Conservation (phyloP, 768 basidiomycete species). For the Russula vinacea region DNA sequence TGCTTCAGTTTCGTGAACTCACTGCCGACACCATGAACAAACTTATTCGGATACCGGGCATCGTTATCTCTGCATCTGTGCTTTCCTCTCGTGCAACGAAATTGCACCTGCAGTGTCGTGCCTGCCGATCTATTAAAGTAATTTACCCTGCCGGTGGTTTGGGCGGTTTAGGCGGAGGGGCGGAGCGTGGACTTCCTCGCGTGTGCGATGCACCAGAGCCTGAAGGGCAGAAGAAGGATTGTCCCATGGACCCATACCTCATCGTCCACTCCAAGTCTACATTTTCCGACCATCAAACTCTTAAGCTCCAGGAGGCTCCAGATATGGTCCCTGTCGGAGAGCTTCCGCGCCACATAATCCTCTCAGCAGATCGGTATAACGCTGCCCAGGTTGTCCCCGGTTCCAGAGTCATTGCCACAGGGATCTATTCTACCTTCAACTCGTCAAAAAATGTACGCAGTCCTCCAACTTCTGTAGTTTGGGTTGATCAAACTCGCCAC, state of each 20-base stretch:
- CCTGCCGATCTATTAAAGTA: slow-evolving; percentile 75
- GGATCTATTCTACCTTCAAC: slow-evolving; percentile 95
- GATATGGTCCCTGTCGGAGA: slow-evolving; percentile 99
- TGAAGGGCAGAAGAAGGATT: slow-evolving; percentile 88
- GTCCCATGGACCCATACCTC: slow-evolving; percentile 92
- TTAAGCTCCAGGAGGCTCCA: slow-evolving; percentile 97
- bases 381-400: slow-evolving; percentile 94
- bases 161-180: slow-evolving; percentile 84
- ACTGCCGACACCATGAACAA: slow-evolving; percentile 94
- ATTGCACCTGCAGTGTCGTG: slow-evolving; percentile 88
- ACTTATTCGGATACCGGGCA: slow-evolving; percentile 94
- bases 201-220: slow-evolving; percentile 77
- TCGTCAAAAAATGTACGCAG: slow-evolving; percentile 71
- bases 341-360: slow-evolving; percentile 88
- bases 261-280: slow-evolving; percentile 92
- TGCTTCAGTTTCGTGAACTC: slow-evolving; percentile 91
- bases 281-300: slow-evolving; percentile 93
- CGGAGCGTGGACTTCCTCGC: slow-evolving; percentile 81
- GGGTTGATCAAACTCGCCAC: not conserved
- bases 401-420: slow-evolving; percentile 91
- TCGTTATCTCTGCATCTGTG: slow-evolving; percentile 95
- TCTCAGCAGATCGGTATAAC: slow-evolving; percentile 87
- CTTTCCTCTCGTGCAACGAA: slow-evolving; percentile 91
- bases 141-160: slow-evolving; percentile 75
- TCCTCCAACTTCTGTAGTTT: slow-evolving; percentile 17